These are phyloP conservation scores for Ajuga reptans DNA, from an alignment of 305 asterid genomes.

Conservation along the genomic window DNA sequence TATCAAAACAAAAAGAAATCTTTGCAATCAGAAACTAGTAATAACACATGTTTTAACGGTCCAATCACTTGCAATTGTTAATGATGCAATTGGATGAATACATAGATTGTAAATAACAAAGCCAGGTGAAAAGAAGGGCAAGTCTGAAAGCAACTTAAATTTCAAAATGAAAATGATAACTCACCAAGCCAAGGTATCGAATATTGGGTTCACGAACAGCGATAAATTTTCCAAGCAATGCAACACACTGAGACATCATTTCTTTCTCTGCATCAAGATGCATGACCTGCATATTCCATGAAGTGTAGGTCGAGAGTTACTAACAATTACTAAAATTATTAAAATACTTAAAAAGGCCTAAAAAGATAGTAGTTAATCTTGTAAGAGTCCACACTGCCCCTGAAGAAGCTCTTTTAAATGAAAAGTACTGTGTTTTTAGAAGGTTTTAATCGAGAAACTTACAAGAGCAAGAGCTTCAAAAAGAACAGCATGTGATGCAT, in stretches of 20 bases:
- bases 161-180: slow-evolving; percentile 26
- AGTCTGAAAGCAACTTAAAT: neutral
- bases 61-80: slow-evolving; percentile 8
- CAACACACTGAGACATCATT: slow-evolving; percentile 99
- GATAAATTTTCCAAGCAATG: slow-evolving; percentile 95
- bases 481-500: slow-evolving; percentile 98
- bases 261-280: slow-evolving; percentile 99
- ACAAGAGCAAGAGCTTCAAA: slow-evolving; percentile 99
- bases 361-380: neutral
- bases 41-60: slow-evolving; percentile 17
- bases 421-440: neutral
- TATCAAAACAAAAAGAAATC: slow-evolving; percentile 29
- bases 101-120: neutral
- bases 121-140: slow-evolving; percentile 7
- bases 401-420: neutral
- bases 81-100: neutral
- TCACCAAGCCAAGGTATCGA: slow-evolving; percentile 96
- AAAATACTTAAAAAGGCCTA: neutral
- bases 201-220: slow-evolving; percentile 99
- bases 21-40: slow-evolving; percentile 28
- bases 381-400: neutral
- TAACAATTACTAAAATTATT: neutral
- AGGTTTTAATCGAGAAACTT: slow-evolving; percentile 33
- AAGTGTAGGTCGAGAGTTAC: slow-evolving; percentile 19
- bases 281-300: slow-evolving; percentile 66